Conservation (phyloP, 306 rosid genomes). For the Canavalia ensiformis region DNA sequence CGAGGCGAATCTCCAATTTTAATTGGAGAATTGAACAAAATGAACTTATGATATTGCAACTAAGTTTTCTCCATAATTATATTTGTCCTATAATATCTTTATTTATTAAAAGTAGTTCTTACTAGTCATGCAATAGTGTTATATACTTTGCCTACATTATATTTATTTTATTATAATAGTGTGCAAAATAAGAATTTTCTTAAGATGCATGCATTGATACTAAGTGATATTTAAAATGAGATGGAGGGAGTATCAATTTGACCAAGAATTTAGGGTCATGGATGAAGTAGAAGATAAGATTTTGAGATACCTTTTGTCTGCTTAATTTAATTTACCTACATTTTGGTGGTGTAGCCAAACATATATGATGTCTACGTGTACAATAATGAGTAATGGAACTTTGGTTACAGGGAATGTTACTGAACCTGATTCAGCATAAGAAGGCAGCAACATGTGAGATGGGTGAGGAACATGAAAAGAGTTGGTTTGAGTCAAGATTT, state of each 20-base stretch:
- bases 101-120: too few species aligned
- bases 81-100: too few species aligned
- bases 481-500: conserved; percentile 65
- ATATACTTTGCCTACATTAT: too few species aligned
- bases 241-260: background rate
- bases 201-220: too few species aligned
- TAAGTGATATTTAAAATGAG: too few species aligned
- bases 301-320: background rate
- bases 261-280: conserved; percentile 12
- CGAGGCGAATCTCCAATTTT: too few species aligned
- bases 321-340: background rate
- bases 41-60: too few species aligned
- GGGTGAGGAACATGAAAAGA: conserved; percentile 38
- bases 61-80: too few species aligned
- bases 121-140: too few species aligned
- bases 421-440: conserved; percentile 66
- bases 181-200: too few species aligned
- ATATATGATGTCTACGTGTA: background rate
- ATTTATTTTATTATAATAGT: too few species aligned
- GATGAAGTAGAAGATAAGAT: background rate
- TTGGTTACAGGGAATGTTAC: conserved; percentile 74
- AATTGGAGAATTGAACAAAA: too few species aligned
- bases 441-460: conserved; percentile 43
- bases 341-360: conserved; percentile 19
- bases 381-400: conserved; percentile 37